Evolutionary conservation across 495 filamentous ascomycete species (phyloP).

Genomic region (Trichoderma virens): DNA sequence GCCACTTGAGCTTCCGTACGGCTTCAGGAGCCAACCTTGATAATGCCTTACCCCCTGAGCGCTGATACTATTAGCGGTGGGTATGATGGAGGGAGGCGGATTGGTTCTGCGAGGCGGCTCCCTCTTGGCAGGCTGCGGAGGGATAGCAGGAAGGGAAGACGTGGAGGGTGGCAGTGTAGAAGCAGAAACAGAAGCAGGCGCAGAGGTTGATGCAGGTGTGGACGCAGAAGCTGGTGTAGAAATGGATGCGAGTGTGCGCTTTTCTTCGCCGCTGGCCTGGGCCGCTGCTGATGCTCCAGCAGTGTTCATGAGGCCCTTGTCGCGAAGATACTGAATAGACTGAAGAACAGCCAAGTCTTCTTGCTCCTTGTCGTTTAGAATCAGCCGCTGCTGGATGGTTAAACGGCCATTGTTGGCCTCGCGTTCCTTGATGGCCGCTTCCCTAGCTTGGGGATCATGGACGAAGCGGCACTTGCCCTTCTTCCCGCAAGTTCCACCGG

Average conservation of each 20-base stretch:
- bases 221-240: background rate
- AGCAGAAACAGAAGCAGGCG: background rate
- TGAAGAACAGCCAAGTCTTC: constrained; percentile 49
- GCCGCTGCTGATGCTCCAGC: constrained; percentile 4
- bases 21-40: constrained; percentile 10
- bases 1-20: constrained; percentile 7
- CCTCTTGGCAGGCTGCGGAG: constrained; percentile 18
- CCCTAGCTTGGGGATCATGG: constrained; percentile 45
- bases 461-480: constrained; percentile 59
- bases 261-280: constrained; percentile 6
- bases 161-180: background rate
- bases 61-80: constrained; percentile 6
- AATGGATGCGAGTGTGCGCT: constrained; percentile 3
- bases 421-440: constrained; percentile 44
- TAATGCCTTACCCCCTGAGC: background rate
- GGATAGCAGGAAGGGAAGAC: constrained; percentile 12
- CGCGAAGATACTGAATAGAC: constrained; percentile 42
- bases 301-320: constrained; percentile 30
- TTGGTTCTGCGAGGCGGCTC: constrained; percentile 12
- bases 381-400: constrained; percentile 48
- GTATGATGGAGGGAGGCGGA: constrained; percentile 7
- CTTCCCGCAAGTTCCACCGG: constrained; percentile 53
- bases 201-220: background rate
- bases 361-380: constrained; percentile 49
- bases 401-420: constrained; percentile 47